These are phyloP conservation scores for Cercis canadensis DNA, from an alignment of 306 rosid species.

Conservation along the genomic window DNA sequence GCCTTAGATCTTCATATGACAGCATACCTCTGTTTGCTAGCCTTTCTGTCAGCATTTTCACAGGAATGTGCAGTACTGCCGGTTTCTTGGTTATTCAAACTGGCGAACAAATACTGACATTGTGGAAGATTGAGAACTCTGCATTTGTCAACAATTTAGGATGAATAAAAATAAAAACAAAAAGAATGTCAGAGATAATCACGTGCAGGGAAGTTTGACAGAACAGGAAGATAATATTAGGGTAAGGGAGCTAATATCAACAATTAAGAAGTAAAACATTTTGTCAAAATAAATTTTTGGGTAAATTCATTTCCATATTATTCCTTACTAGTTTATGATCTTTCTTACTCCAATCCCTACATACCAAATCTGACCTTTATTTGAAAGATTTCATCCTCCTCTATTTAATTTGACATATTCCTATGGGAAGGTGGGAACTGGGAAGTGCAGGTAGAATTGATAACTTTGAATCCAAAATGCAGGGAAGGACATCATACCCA, in stretches of 20 bases:
- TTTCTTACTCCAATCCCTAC: too few relatives aligned
- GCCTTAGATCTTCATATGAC: slow-evolving; percentile 24
- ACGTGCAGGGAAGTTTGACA: slow-evolving; percentile 3
- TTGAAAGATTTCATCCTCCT: too few relatives aligned
- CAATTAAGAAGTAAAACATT: neutral
- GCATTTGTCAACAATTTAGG: slow-evolving; percentile 39
- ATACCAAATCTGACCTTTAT: too few relatives aligned
- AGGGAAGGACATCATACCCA: too few relatives aligned
- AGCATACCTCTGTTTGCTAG: slow-evolving; percentile 65
- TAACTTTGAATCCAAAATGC: too few relatives aligned
- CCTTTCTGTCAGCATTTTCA: slow-evolving; percentile 50
- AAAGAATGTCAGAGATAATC: slow-evolving; percentile 21
- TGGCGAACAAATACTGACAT: slow-evolving; percentile 56
- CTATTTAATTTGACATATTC: too few relatives aligned
- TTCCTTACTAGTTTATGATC: too few relatives aligned
- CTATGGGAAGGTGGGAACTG: too few relatives aligned
- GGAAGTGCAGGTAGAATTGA: too few relatives aligned
- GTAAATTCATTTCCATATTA: too few relatives aligned
- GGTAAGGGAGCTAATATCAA: neutral
- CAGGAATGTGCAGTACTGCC: slow-evolving; percentile 38
- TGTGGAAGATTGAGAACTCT: slow-evolving; percentile 82
- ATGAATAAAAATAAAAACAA: slow-evolving; percentile 14
- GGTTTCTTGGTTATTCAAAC: slow-evolving; percentile 43
- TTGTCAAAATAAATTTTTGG: neutral
- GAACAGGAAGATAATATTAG: slow-evolving; percentile 2